Evolutionary conservation across 2,329 filamentous ascomycete species (phyloP).

Genomic region (Penicillium sp.): DNA sequence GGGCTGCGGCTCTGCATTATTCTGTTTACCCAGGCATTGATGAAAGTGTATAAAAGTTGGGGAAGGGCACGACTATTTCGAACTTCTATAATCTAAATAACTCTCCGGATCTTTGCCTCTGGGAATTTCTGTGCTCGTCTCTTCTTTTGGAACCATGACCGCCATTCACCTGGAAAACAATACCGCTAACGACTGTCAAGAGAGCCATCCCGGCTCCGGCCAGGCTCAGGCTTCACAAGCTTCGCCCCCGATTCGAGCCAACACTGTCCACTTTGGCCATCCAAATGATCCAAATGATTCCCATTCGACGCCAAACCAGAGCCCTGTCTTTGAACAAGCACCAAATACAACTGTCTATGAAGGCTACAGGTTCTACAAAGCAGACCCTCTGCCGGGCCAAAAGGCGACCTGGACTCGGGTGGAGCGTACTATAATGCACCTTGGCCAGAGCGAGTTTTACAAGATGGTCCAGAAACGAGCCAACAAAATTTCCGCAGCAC

Average conservation of each 20-base stretch:
- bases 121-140: constrained; percentile 8
- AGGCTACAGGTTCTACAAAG: constrained; percentile 37
- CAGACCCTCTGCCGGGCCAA: constrained; percentile 27
- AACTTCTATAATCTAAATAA: not conserved
- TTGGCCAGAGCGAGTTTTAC: constrained; percentile 30
- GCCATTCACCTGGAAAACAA: constrained; percentile 1
- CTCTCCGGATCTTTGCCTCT: not conserved
- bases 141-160: constrained; percentile 11
- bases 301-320: not conserved
- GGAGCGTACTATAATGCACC: constrained; percentile 28
- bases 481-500: constrained; percentile 24
- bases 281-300: not conserved
- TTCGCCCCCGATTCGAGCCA: not conserved
- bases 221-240: not conserved
- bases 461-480: constrained; percentile 30
- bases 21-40: no score
- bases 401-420: constrained; percentile 31
- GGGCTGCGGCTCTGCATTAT: no score
- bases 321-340: not conserved
- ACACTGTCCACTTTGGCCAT: not conserved
- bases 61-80: no score
- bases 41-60: no score
- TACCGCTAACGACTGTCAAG: not conserved
- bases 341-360: constrained; percentile 23
- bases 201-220: not conserved